These are phyloP conservation scores for Zelonia costaricensis DNA, from an alignment of 208 protist genomes.

Conservation along the genomic window DNA sequence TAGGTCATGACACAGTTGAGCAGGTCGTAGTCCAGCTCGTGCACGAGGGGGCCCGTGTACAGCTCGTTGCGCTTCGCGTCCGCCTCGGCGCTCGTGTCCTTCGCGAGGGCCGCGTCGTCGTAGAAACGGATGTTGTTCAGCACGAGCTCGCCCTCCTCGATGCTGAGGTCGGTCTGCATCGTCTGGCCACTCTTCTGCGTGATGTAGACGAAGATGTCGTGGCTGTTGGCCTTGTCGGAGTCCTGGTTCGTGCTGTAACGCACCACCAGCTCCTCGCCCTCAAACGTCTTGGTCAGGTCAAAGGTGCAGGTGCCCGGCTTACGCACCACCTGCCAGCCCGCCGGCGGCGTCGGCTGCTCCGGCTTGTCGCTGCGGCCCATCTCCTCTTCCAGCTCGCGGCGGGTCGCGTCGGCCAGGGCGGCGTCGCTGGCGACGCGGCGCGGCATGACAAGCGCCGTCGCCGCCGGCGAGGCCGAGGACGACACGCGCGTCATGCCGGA, in stretches of 20 bases:
- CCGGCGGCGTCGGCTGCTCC: constrained; percentile 69
- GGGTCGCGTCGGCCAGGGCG: constrained; percentile 51
- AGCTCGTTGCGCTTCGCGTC: constrained; percentile 46
- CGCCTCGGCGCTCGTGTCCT: constrained; percentile 60
- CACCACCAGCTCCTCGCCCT: constrained; percentile 84
- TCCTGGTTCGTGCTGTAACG: constrained; percentile 62
- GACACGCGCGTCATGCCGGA: background rate
- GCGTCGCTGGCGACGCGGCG: constrained; percentile 58
- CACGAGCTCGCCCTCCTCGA: constrained; percentile 85
- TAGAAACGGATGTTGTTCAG: constrained; percentile 77
- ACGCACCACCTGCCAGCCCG: constrained; percentile 70
- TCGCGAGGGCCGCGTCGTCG: constrained; percentile 54
- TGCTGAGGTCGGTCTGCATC: constrained; percentile 66
- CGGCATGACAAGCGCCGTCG: constrained; percentile 24
- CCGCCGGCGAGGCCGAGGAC: background rate
- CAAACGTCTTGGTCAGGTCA: constrained; percentile 61
- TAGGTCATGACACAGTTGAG: constrained; percentile 78
- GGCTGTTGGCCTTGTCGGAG: constrained; percentile 41
- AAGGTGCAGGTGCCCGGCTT: constrained; percentile 72
- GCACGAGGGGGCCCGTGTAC: constrained; percentile 77
- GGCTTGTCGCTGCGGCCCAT: constrained; percentile 69
- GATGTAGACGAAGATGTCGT: constrained; percentile 70
- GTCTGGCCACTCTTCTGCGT: constrained; percentile 51
- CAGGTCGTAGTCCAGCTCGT: constrained; percentile 78
- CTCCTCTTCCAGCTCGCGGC: constrained; percentile 86